Base-by-base conservation (phyloP, 2,329 filamentous ascomycete genomes). In the Epichloe baconii region DNA sequence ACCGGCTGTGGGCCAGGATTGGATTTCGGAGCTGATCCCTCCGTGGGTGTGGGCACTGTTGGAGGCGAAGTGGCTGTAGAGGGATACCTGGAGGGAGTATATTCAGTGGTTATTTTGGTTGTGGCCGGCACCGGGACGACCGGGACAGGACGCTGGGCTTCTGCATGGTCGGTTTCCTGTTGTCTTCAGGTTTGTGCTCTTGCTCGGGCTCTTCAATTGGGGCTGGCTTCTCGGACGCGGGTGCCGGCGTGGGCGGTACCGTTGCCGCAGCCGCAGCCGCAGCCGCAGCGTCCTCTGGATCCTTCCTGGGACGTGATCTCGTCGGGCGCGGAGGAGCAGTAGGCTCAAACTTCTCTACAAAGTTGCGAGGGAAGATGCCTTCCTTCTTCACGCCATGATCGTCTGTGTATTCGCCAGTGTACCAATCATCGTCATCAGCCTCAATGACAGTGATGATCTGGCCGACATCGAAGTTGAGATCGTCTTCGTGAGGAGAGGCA, bases 281-380 rank as follows among this genome's bases (percentile, higher is more conserved):
- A n/a, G 63, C 60, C 52, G 69, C 64, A 48, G 65, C 57, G 55
- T 64, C 60, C 51, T 68, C 64, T 26, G 62, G 56, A 36, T 69
- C 67, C 64, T 81, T 86, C 72, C 85, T 90, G 49, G 78, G 70
- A 58, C 87, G 83, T 15, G 80, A 74, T 61, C 93, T 82, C 56
- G 80, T 78, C 52, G 93, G 93, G 53, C 93, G 82, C 54, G 90
- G 88, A 54, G 93, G 93, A 56, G 91, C 85, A 52, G 83, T 85
- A 38, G 93, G 93, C 67, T 97, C 91, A 69, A 88, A 94, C 70
- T 85, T 88, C 69, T 98, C 93, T 63, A 98, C 93, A 65, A 98
- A 98, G 71, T 97, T 98, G 66, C 86, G 85, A 48, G 89, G 91
- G 68, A 96, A 97, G 61, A 96, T 86, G 58, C 91, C 91, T 63